phyloP scores from a whole-genome alignment of 1,284 basidiomycete genomes.

The Leccinum angustisporum region DNA sequence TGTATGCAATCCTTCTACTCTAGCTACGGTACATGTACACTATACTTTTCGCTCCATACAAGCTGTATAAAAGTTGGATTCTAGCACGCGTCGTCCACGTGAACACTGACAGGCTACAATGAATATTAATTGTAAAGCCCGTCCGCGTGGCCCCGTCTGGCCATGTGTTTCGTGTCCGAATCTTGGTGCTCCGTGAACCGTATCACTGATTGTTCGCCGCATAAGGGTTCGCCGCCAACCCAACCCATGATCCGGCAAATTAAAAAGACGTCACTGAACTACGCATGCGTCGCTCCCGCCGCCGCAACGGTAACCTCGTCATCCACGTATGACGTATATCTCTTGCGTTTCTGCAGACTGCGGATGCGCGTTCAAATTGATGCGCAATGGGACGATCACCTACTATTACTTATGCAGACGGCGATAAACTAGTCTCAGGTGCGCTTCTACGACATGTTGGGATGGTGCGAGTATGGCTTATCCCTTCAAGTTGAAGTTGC shows the following conservation, averaged over 20 bases:
- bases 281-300: slow-evolving; percentile 62
- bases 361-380: no score
- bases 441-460: no score
- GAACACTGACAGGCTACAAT: background rate
- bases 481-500: no score
- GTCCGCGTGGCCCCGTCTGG: slow-evolving; percentile 4
- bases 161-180: background rate
- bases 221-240: slow-evolving; percentile 18
- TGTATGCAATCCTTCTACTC: slow-evolving; percentile 1
- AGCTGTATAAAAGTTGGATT: background rate
- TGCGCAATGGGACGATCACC: no score
- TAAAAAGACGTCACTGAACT: slow-evolving; percentile 63
- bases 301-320: slow-evolving; percentile 35
- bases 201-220: slow-evolving; percentile 13
- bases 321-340: slow-evolving; percentile 25
- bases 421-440: no score
- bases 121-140: background rate
- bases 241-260: slow-evolving; percentile 52
- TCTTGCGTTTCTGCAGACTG: slow-evolving; percentile 13
- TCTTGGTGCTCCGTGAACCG: slow-evolving; percentile 15
- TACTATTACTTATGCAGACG: no score
- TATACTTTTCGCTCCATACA: background rate
- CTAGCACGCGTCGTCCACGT: background rate
- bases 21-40: background rate
- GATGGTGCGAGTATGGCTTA: no score